Percentiles rank a stretch among this genome's conserved stretches.
Evolutionary conservation across 495 filamentous ascomycete genomes (phyloP).

Genomic region (Thermothielavioides terrestris): DNA sequence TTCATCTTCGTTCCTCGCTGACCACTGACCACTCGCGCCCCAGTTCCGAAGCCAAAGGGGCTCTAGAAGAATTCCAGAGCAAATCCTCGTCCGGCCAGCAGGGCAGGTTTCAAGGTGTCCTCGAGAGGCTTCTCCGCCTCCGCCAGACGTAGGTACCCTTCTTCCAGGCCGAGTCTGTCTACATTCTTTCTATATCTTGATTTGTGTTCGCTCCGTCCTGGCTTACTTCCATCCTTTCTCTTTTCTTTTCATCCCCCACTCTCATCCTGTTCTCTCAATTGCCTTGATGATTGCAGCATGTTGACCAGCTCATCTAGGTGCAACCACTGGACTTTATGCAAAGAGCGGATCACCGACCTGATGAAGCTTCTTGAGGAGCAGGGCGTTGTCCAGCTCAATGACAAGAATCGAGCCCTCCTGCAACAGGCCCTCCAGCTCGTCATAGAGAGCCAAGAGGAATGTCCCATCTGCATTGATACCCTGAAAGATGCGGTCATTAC

Average conservation of each 20-base stretch:
- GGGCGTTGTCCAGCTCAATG: slow-evolving; percentile 59
- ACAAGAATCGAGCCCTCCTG: slow-evolving; percentile 62
- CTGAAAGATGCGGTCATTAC: slow-evolving; percentile 76
- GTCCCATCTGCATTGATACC: slow-evolving; percentile 71
- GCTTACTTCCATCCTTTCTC: too few species aligned
- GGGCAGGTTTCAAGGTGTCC: slow-evolving; percentile 48
- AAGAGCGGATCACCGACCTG: slow-evolving; percentile 61
- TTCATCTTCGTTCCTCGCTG: background rate
- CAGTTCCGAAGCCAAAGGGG: slow-evolving; percentile 64
- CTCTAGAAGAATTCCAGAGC: slow-evolving; percentile 51
- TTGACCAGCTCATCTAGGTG: slow-evolving; percentile 33
- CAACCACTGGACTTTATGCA: slow-evolving; percentile 80
- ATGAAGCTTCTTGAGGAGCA: slow-evolving; percentile 56
- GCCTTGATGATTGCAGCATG: too few species aligned
- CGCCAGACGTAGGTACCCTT: slow-evolving; percentile 50
- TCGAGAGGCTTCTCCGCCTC: slow-evolving; percentile 77
- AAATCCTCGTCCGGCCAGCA: slow-evolving; percentile 32
- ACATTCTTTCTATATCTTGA: too few species aligned
- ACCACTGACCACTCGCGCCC: slow-evolving; percentile 21
- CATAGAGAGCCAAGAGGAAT: slow-evolving; percentile 77
- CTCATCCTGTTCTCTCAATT: too few species aligned
- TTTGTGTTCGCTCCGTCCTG: too few species aligned
- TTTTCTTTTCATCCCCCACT: too few species aligned
- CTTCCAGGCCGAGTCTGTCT: too few species aligned
- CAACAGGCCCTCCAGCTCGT: slow-evolving; percentile 70